These are phyloP conservation scores for Rhodocollybia butyracea DNA, from an alignment of 768 basidiomycete species.

Conservation along the genomic window DNA sequence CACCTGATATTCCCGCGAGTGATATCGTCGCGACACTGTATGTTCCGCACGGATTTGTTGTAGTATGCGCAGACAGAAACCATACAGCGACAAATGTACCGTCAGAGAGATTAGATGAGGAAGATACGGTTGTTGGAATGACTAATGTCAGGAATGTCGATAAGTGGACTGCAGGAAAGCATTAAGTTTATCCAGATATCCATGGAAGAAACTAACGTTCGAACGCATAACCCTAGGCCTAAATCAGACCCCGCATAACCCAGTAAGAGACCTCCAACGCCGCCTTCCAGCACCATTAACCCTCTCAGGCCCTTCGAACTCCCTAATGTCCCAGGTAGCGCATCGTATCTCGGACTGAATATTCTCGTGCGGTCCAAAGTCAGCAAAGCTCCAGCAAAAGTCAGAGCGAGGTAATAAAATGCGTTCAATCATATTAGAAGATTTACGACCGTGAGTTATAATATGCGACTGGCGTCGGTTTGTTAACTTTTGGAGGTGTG, in stretches of 20 bases:
- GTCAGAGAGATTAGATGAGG: slow-evolving; percentile 35
- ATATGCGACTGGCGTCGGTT: too few relatives aligned
- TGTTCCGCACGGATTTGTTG: slow-evolving; percentile 49
- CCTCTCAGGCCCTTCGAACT: slow-evolving; percentile 31
- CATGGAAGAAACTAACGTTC: slow-evolving; percentile 42
- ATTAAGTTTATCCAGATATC: slow-evolving; percentile 1
- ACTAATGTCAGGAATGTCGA: slow-evolving; percentile 59
- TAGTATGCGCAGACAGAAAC: slow-evolving; percentile 46
- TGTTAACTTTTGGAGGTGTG: too few relatives aligned
- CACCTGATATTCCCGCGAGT: slow-evolving; percentile 46
- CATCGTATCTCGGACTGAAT: slow-evolving; percentile 43
- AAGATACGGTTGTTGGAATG: slow-evolving; percentile 47
- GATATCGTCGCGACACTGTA: slow-evolving; percentile 50
- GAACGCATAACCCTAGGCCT: slow-evolving; percentile 54
- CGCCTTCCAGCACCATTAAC: slow-evolving; percentile 47
- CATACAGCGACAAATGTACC: slow-evolving; percentile 59
- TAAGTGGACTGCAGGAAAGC: slow-evolving; percentile 42
- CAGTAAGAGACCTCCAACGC: slow-evolving; percentile 55
- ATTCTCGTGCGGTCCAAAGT: slow-evolving; percentile 65
- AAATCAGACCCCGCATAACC: too few relatives aligned
- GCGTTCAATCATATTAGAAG: too few relatives aligned
- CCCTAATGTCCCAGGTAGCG: slow-evolving; percentile 30
- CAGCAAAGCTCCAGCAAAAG: slow-evolving; percentile 69
- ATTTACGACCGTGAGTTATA: too few relatives aligned
- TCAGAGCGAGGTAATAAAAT: slow-evolving; percentile 52